Base-by-base conservation (phyloP, 108 stramenopile genomes). In the Discostella pseudostelligera region DNA sequence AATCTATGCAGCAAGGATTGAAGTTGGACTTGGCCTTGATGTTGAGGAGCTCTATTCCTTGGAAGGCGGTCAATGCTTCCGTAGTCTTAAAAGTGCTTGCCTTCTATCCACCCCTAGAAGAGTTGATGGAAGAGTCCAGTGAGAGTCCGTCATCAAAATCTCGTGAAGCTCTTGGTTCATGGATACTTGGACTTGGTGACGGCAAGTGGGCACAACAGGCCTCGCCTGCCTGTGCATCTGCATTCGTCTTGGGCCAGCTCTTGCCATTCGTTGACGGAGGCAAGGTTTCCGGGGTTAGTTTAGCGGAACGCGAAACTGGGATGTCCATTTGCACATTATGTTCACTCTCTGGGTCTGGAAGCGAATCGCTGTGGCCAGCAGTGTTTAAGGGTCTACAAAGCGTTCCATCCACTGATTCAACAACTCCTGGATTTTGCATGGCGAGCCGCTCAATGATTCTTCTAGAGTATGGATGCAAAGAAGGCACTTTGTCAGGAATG, bases 341-440 rank as follows among this genome's bases (percentile, higher is more conserved):
- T 35, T 54, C 69, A 13, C 58, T 78, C 1, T 17, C 73, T 0
- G 64, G 59, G 12, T 70, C 67, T 37, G 65, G 84, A 7, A 72
- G 82, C 17, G 82, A 72, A 60, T 53, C 87, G 24, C 59, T 94
- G 8, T 90, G 89, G 92, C 89, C 89, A 17, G 89, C 92, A 3
- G 83, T 94, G 7, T 72, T 81, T 50, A 89, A 89, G 62, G 92
- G 89, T 9, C 55, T 94, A 1, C 70, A 79, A 32, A 56, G 54
- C 35, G 51, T 60, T 22, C 72, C 80, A 0, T 24, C 59, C 13
- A 69, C 69, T 24, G 56, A 70, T 19, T 25, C 76, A 20, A 36
- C 55, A 26, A 50, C 40, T 25, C 10, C 67, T 25, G 45, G 66
- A 0, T 57, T 70, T 17, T 53, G 8, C 47, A 65, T 53, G 47